Percentiles rank a stretch among this genome's conserved stretches.
phyloP scores from a whole-genome alignment of 2,329 filamentous ascomycete genomes.

The Sphaerulina vaccinii region DNA sequence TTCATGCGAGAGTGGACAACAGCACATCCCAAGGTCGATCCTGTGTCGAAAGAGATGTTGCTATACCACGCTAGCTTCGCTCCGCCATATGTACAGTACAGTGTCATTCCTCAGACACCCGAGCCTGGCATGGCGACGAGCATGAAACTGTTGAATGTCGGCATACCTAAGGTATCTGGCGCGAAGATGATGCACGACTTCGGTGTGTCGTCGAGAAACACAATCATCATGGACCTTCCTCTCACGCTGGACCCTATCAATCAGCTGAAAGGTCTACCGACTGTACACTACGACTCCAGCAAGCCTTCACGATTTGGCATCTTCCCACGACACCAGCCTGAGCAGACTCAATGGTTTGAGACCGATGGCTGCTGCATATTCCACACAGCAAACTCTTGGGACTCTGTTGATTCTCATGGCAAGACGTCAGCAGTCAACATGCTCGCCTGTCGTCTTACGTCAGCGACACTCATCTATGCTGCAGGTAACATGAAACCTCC shows the following conservation, averaged over 20 bases:
- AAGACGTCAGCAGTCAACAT: slow-evolving; percentile 56
- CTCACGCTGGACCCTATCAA: slow-evolving; percentile 65
- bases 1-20: slow-evolving; percentile 72
- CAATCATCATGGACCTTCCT: slow-evolving; percentile 68
- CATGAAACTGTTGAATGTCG: slow-evolving; percentile 48
- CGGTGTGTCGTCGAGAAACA: slow-evolving; percentile 62
- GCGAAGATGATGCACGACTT: slow-evolving; percentile 78
- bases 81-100: slow-evolving; percentile 67
- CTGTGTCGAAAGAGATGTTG: slow-evolving; percentile 62
- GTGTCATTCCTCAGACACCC: slow-evolving; percentile 48
- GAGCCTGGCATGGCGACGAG: background rate
- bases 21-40: slow-evolving; percentile 67
- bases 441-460: slow-evolving; percentile 65
- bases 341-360: slow-evolving; percentile 64
- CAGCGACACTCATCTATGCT: slow-evolving; percentile 63
- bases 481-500: slow-evolving; percentile 63
- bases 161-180: slow-evolving; percentile 60
- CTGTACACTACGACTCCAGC: slow-evolving; percentile 59
- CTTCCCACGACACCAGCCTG: slow-evolving; percentile 61
- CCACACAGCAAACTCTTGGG: slow-evolving; percentile 71
- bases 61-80: slow-evolving; percentile 66
- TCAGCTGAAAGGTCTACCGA: slow-evolving; percentile 54
- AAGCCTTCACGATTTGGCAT: slow-evolving; percentile 64
- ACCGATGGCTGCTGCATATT: slow-evolving; percentile 68
- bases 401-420: slow-evolving; percentile 42